phyloP scores from a whole-genome alignment of 306 rosid species.

The Prunus padus region DNA sequence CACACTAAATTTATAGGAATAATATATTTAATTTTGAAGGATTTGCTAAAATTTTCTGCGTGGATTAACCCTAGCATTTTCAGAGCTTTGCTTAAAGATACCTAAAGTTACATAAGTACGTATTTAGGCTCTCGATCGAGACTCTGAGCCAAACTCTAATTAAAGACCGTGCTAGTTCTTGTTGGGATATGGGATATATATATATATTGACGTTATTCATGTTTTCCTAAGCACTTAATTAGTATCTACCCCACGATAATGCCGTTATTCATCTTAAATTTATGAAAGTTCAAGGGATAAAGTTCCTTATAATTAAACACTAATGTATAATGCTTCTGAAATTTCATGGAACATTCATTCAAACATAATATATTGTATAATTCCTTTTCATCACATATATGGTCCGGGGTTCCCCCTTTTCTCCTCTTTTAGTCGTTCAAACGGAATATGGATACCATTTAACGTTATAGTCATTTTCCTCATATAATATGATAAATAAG shows the following conservation, averaged over 20 bases:
- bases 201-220: too few species aligned
- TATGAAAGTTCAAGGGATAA: neutral
- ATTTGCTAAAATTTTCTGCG: neutral
- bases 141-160: too few species aligned
- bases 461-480: neutral
- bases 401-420: conserved; percentile 10
- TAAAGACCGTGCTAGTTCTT: too few species aligned
- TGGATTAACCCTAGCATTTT: neutral
- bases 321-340: neutral
- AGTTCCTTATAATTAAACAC: neutral
- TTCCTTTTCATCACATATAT: neutral
- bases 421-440: neutral
- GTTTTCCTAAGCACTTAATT: too few species aligned
- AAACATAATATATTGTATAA: neutral
- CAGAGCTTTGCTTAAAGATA: too few species aligned
- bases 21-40: neutral
- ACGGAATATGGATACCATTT: neutral
- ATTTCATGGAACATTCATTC: neutral
- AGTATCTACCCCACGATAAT: too few species aligned
- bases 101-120: too few species aligned
- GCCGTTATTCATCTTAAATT: neutral
- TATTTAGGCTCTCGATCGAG: too few species aligned
- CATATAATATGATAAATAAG: neutral
- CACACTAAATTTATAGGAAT: neutral
- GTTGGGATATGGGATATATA: too few species aligned